These are phyloP conservation scores for Aspergillus olivimuriae DNA, from an alignment of 495 filamentous ascomycete genomes.

Conservation along the genomic window DNA sequence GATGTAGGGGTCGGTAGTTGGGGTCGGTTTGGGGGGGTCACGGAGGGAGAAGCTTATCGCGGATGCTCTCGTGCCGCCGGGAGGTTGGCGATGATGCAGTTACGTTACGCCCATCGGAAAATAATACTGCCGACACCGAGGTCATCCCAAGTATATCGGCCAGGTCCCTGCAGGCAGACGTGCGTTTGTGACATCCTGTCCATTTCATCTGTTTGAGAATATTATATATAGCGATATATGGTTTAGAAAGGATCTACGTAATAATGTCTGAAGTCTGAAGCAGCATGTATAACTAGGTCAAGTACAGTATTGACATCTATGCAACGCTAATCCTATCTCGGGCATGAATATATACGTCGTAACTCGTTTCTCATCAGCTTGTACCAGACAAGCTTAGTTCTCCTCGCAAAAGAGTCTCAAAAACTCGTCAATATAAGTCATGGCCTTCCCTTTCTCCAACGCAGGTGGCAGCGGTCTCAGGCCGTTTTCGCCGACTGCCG, in stretches of 20 bases:
- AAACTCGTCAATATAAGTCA: constrained; percentile 41
- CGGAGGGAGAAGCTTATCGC: too few relatives aligned
- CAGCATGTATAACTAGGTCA: background rate
- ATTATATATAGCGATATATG: too few relatives aligned
- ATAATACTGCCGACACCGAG: constrained; percentile 4
- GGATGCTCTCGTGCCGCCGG: constrained; percentile 5
- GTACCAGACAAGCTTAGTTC: constrained; percentile 23
- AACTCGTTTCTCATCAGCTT: constrained; percentile 9
- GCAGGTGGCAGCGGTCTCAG: constrained; percentile 15
- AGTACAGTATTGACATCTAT: background rate
- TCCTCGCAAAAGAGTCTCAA: constrained; percentile 41
- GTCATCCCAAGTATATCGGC: background rate
- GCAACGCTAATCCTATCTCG: background rate
- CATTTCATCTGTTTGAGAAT: too few relatives aligned
- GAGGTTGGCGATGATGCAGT: constrained; percentile 12
- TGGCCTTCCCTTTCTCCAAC: constrained; percentile 38
- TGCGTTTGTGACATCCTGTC: too few relatives aligned
- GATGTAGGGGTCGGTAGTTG: background rate
- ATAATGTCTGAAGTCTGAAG: too few relatives aligned
- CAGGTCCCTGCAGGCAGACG: too few relatives aligned
- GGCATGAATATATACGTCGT: constrained; percentile 10
- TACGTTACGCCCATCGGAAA: constrained; percentile 16
- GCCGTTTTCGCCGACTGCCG: constrained; percentile 1
- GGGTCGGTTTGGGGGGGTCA: constrained; percentile 6
- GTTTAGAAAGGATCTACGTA: too few relatives aligned